Conservation (phyloP, 768 basidiomycete species). For the Termitomyces sp. region DNA sequence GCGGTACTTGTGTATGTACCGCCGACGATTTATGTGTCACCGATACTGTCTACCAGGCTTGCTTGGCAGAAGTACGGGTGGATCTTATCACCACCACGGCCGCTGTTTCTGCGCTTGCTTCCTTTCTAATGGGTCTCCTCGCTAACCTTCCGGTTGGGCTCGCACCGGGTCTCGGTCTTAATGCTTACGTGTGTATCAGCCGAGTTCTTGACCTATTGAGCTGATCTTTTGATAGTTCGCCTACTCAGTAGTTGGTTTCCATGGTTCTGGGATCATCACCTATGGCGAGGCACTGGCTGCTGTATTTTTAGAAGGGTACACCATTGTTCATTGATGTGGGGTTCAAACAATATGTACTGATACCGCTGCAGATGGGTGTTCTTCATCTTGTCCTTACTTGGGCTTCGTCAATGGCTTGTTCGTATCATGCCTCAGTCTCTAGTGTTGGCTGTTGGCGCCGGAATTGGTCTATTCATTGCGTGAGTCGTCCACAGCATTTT, state of each 20-base stretch:
- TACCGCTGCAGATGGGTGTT: conserved; percentile 62
- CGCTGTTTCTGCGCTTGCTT: conserved; percentile 67
- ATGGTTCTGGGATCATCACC: conserved; percentile 66
- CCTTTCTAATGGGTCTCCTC: conserved; percentile 77
- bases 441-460: conserved; percentile 78
- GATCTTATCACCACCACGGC: conserved; percentile 85
- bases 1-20: conserved; percentile 78
- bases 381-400: conserved; percentile 71
- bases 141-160: conserved; percentile 89
- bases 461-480: conserved; percentile 87
- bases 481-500: conserved; percentile 30
- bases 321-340: neutral
- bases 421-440: conserved; percentile 87
- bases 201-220: neutral
- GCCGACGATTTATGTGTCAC: conserved; percentile 47
- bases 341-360: neutral
- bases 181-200: conserved; percentile 59
- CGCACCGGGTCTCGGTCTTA: conserved; percentile 81
- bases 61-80: conserved; percentile 56
- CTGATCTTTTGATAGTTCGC: conserved; percentile 51
- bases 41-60: conserved; percentile 50
- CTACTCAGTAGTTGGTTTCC: conserved; percentile 84
- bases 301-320: conserved; percentile 83
- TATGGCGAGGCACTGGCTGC: conserved; percentile 81
- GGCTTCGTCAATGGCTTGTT: conserved; percentile 86